A percentile compares a stretch with the other conserved stretches of the same genome.
Conservation (phyloP, 1,284 basidiomycete genomes). For the Fomitiporia mediterranea region DNA sequence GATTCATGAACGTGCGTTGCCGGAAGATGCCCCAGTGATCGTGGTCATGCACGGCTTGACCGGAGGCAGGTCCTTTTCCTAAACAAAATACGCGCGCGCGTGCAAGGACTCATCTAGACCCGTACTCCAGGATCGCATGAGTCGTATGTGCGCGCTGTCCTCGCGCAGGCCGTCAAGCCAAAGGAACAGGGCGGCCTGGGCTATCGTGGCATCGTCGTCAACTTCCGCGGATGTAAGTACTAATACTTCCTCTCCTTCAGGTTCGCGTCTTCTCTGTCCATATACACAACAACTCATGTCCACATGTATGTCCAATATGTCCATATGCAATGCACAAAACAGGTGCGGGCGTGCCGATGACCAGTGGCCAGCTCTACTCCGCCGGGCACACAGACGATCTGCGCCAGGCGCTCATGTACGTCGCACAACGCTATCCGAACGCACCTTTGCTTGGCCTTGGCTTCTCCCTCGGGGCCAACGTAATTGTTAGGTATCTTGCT, state of each 20-base stretch:
- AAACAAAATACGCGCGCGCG: background rate
- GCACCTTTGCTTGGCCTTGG: conserved; percentile 85
- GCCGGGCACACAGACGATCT: conserved; percentile 85
- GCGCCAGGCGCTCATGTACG: conserved; percentile 74
- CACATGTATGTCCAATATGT: background rate
- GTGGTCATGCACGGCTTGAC: conserved; percentile 85
- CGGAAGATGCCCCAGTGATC: conserved; percentile 71
- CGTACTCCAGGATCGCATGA: conserved; percentile 70
- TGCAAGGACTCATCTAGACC: background rate
- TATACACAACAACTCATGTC: background rate
- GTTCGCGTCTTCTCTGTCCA: background rate
- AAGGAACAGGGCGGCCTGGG: conserved; percentile 76
- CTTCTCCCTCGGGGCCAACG: conserved; percentile 92
- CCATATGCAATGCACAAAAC: conserved; percentile 16
- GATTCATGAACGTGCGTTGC: conserved; percentile 45
- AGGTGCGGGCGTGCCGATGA: conserved; percentile 83
- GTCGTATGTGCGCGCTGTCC: conserved; percentile 79
- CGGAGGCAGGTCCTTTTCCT: conserved; percentile 50
- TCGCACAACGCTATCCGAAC: conserved; percentile 69
- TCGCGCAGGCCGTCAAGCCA: conserved; percentile 66
- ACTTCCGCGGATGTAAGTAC: conserved; percentile 89
- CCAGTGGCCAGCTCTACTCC: conserved; percentile 80
- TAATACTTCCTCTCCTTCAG: too few species aligned
- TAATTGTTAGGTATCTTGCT: conserved; percentile 88
- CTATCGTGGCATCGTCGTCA: conserved; percentile 83